Conservation (phyloP, 257 asterid species). For the Scutellaria barbata region DNA sequence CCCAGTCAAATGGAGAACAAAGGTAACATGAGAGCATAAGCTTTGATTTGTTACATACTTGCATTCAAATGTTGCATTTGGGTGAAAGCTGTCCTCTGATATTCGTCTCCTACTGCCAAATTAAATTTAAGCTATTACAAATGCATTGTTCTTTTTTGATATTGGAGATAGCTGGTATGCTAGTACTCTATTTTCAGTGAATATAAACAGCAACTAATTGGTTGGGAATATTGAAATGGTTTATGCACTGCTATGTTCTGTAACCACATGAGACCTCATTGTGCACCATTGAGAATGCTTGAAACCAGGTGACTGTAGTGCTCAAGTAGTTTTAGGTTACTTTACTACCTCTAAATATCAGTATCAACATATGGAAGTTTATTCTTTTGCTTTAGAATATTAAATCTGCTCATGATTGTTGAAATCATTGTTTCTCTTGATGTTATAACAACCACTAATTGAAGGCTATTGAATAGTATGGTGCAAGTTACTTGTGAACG, state of each 20-base stretch:
- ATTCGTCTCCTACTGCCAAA: constrained; percentile 14
- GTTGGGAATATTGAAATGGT: constrained; percentile 3
- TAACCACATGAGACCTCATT: constrained; percentile 16
- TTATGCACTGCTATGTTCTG: neutral
- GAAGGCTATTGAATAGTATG: neutral
- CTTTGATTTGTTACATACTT: constrained; percentile 9
- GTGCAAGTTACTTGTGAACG: constrained; percentile 16
- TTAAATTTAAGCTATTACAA: constrained; percentile 18
- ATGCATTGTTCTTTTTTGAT: neutral
- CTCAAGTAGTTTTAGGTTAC: constrained; percentile 20
- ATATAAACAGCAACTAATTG: neutral
- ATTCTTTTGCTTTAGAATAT: neutral
- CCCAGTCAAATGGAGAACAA: constrained; percentile 9
- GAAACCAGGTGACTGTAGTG: neutral
- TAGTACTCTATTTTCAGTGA: neutral
- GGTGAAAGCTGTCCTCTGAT: neutral
- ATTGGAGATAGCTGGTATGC: constrained; percentile 17
- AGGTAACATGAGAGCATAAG: constrained; percentile 6
- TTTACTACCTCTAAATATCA: constrained; percentile 20
- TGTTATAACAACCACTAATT: constrained; percentile 5
- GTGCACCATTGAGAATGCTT: constrained; percentile 2
- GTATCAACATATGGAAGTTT: neutral
- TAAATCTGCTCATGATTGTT: constrained; percentile 1
- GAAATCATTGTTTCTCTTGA: constrained; percentile 4
- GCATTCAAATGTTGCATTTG: neutral